These are phyloP conservation scores for Cardamine occulta DNA, from an alignment of 345 rosid genomes.

Conservation along the genomic window DNA sequence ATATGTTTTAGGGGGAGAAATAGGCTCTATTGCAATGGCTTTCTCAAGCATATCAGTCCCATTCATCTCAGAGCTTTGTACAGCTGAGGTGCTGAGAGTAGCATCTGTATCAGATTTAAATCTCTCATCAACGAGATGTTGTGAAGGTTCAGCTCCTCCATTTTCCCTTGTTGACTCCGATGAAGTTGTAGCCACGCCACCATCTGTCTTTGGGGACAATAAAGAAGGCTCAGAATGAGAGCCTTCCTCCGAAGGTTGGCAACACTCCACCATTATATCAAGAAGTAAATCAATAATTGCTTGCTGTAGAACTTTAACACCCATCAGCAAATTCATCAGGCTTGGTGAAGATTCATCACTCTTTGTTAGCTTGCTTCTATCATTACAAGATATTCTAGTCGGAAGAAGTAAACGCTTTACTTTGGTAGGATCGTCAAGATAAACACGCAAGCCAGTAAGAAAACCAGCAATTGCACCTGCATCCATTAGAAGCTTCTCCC, in stretches of 20 bases:
- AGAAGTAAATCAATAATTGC: constrained; percentile 95
- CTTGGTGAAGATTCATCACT: constrained; percentile 93
- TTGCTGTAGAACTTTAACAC: constrained; percentile 99
- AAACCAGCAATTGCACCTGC: constrained; percentile 99
- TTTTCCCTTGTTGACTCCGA: constrained; percentile 59
- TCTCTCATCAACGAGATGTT: constrained; percentile 69
- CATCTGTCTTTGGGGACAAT: constrained; percentile 34
- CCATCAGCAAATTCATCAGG: constrained; percentile 97
- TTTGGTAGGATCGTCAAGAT: constrained; percentile 97
- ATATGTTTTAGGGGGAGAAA: constrained; percentile 61
- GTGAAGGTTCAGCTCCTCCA: constrained; percentile 61
- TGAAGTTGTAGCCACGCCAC: neutral
- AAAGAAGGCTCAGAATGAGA: constrained; percentile 39
- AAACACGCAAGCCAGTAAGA: constrained; percentile 87
- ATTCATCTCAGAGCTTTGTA: constrained; percentile 68
- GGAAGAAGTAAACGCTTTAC: constrained; percentile 98
- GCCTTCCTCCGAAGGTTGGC: constrained; percentile 90
- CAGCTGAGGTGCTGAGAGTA: constrained; percentile 62
- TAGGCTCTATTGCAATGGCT: constrained; percentile 65
- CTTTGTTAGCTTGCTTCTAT: constrained; percentile 71
- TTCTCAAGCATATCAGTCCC: constrained; percentile 56
- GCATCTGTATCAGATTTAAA: constrained; percentile 76
- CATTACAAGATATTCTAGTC: constrained; percentile 78
- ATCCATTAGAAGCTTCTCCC: constrained; percentile 92
- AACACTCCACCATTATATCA: constrained; percentile 98